Conservation (phyloP, 106 monocot species). For the Dioscorea zingiberensis region DNA sequence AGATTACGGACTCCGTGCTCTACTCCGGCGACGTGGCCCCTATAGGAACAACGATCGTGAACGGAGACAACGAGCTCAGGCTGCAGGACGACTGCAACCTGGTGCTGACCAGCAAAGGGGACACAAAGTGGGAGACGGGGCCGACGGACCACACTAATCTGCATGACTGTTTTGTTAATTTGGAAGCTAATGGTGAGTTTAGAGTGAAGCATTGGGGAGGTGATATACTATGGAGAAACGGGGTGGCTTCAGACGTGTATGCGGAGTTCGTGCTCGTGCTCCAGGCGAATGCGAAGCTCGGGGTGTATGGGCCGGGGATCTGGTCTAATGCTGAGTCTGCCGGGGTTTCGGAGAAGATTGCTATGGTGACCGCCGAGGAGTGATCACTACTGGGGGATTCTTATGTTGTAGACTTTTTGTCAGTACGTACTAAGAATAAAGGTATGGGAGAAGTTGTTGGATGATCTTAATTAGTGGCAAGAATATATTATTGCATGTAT, state of each 20-base stretch:
- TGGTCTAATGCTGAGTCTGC: background rate
- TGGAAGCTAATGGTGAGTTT: background rate
- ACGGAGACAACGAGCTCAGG: background rate
- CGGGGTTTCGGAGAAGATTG: no score
- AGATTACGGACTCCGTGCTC: background rate
- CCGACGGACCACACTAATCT: background rate
- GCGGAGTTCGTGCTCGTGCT: background rate
- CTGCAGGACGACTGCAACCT: slow-evolving; percentile 5
- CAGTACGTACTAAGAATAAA: no score
- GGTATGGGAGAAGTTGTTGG: no score
- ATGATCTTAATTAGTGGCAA: no score
- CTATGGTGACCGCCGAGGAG: no score
- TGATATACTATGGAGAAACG: background rate
- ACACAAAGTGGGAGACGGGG: background rate
- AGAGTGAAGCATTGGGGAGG: background rate
- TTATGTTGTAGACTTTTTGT: no score
- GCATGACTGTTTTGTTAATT: background rate
- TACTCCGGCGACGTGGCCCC: background rate
- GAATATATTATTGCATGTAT: no score
- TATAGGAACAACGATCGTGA: slow-evolving; percentile 2
- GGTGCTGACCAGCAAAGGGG: background rate
- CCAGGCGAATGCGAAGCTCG: no score
- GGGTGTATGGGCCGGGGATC: background rate
- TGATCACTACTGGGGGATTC: no score
- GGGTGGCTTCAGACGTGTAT: background rate